These are phyloP conservation scores for Torulaspora maleeae DNA, from an alignment of 805 yeast genomes.

Conservation along the genomic window DNA sequence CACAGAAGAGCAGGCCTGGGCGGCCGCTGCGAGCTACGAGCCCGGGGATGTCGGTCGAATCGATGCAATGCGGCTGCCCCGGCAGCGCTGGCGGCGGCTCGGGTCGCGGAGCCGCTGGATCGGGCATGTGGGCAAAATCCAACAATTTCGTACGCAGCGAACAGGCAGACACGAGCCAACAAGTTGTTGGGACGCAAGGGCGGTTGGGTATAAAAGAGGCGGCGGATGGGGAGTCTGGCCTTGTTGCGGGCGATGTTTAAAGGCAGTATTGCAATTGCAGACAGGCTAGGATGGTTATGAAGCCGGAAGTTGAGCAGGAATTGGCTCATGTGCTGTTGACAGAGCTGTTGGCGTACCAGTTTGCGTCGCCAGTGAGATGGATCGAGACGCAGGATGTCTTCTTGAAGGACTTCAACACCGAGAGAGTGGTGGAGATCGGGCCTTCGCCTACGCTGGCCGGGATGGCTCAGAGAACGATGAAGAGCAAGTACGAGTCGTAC, in stretches of 20 bases:
- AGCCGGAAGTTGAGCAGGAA: slow-evolving; percentile 95
- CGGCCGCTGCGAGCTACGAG: too few species aligned
- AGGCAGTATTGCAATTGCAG: neutral
- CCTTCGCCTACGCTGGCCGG: slow-evolving; percentile 99
- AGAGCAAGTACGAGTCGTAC: slow-evolving; percentile 88
- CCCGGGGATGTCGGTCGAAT: neutral
- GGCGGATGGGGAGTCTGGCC: neutral
- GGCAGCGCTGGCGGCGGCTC: neutral
- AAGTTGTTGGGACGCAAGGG: slow-evolving; percentile 1
- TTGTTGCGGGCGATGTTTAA: neutral
- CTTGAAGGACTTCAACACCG: slow-evolving; percentile 88
- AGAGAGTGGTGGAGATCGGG: slow-evolving; percentile 96
- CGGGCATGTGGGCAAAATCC: slow-evolving; percentile 3
- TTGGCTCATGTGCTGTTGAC: slow-evolving; percentile 90
- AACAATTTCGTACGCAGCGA: slow-evolving; percentile 5
- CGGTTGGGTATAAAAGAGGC: neutral
- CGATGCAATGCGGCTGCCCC: neutral
- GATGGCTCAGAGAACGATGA: slow-evolving; percentile 96
- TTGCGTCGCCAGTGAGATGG: slow-evolving; percentile 99
- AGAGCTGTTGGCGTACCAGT: slow-evolving; percentile 95
- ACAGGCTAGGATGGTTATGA: slow-evolving; percentile 32
- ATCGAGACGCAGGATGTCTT: slow-evolving; percentile 99
- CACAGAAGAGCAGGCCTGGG: too few species aligned
- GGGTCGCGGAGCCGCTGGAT: neutral
- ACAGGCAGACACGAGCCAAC: slow-evolving; percentile 6